Conservation (phyloP, 345 rosid species). For the Punica granatum region DNA sequence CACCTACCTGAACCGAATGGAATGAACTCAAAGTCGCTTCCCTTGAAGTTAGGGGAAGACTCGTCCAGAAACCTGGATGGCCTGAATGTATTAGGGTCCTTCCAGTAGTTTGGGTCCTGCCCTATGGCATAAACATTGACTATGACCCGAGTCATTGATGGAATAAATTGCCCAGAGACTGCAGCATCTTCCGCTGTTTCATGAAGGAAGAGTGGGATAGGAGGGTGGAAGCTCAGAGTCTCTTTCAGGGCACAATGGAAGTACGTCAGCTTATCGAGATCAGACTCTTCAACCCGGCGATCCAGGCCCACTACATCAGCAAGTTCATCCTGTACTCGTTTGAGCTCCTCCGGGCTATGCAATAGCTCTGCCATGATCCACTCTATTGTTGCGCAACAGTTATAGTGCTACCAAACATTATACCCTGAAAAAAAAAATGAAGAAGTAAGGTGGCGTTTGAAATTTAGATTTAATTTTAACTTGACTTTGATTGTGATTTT, state of each 20-base stretch:
- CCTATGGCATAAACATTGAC: constrained; percentile 76
- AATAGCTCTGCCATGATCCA: constrained; percentile 81
- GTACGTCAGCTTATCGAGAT: constrained; percentile 53
- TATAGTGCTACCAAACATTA: constrained; percentile 97
- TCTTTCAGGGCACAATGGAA: constrained; percentile 67
- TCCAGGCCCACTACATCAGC: constrained; percentile 71
- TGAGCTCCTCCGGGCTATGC: constrained; percentile 58
- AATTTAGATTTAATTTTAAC: too few species aligned
- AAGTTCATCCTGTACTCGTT: constrained; percentile 60
- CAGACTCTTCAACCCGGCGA: constrained; percentile 62
- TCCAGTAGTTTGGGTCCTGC: constrained; percentile 62
- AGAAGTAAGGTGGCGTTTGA: too few species aligned
- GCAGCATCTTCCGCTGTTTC: constrained; percentile 63
- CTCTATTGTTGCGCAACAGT: constrained; percentile 90
- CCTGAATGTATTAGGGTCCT: constrained; percentile 54
- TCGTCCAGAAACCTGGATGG: constrained; percentile 67
- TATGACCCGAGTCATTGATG: constrained; percentile 60
- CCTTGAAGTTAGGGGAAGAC: constrained; percentile 67
- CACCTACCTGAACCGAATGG: constrained; percentile 92
- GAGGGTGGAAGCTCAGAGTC: constrained; percentile 83
- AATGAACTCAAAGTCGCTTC: constrained; percentile 68
- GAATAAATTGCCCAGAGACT: constrained; percentile 57
- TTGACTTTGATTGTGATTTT: too few species aligned
- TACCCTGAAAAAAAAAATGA: constrained; percentile 56
- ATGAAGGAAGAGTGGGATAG: constrained; percentile 89